These are phyloP conservation scores for Barnettozyma hawaiiensis DNA, from an alignment of 1,139 yeast genomes.

Conservation along the genomic window DNA sequence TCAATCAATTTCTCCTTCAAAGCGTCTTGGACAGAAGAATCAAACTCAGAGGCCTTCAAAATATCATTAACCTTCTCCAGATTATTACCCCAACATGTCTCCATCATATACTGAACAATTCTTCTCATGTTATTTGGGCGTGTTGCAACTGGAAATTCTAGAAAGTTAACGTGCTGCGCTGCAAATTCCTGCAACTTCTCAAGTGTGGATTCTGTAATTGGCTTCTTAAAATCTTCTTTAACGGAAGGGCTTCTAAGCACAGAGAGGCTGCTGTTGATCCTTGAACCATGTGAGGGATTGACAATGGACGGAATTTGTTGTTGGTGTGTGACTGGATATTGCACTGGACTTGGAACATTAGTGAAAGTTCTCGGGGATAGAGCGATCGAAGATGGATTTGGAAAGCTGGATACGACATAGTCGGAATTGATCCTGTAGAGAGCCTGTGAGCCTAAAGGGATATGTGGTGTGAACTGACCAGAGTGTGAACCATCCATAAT, in stretches of 20 bases:
- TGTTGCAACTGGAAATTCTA: constrained; percentile 29
- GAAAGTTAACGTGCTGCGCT: constrained; percentile 28
- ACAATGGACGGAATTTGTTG: background rate
- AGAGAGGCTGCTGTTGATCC: background rate
- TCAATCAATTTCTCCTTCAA: constrained; percentile 30
- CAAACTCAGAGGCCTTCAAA: constrained; percentile 24
- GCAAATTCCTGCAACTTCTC: constrained; percentile 27
- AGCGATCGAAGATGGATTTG: constrained; percentile 3
- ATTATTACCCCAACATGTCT: constrained; percentile 31
- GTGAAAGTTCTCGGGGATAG: background rate
- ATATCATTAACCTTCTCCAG: constrained; percentile 22
- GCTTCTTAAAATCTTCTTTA: constrained; percentile 3
- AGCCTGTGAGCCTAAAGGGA: background rate
- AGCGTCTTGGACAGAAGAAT: constrained; percentile 24
- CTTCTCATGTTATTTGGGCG: constrained; percentile 28
- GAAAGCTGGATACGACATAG: background rate
- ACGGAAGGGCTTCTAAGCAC: constrained; percentile 7
- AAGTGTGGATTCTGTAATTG: constrained; percentile 13
- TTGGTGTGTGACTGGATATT: background rate
- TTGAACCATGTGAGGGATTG: background rate
- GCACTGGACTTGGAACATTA: background rate
- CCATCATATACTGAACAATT: constrained; percentile 31
- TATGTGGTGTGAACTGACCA: background rate
- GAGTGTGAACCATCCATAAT: constrained; percentile 1
- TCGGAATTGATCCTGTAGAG: constrained; percentile 5